Conservation (phyloP, 805 yeast genomes). For the Saccharomyces kudriavzevii region DNA sequence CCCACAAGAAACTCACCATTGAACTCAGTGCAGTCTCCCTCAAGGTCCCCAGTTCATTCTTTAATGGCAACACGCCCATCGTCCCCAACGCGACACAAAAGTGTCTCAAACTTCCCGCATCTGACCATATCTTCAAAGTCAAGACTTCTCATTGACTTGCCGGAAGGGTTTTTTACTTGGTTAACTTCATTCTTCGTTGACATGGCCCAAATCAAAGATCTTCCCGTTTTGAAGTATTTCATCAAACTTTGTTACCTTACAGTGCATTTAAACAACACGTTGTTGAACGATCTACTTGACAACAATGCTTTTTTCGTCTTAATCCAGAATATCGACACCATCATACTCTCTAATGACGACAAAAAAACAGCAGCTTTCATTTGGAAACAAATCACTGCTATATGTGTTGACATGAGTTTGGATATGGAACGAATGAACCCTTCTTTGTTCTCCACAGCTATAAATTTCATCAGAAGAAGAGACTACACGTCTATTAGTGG, state of each 20-base stretch:
- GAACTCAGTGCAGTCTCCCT: constrained; percentile 5
- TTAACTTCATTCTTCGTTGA: constrained; percentile 10
- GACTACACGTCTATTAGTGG: constrained; percentile 15
- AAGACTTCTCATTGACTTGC: constrained; percentile 4
- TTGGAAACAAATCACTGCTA: background rate
- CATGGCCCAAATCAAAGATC: constrained; percentile 8
- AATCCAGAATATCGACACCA: constrained; percentile 4
- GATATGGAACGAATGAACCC: background rate
- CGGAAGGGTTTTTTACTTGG: constrained; percentile 16
- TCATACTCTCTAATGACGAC: background rate
- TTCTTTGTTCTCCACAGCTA: background rate
- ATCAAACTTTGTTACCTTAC: constrained; percentile 22
- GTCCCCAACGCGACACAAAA: background rate
- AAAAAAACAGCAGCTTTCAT: background rate
- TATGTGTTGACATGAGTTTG: constrained; percentile 1
- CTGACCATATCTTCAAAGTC: background rate
- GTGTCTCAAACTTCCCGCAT: background rate
- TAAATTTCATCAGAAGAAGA: constrained; percentile 5
- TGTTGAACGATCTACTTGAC: constrained; percentile 10
- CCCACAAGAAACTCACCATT: constrained; percentile 5
- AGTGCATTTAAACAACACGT: constrained; percentile 13
- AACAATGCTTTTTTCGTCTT: constrained; percentile 11
- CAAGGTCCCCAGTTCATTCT: constrained; percentile 1
- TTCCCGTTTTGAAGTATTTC: constrained; percentile 26
- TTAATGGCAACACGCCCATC: background rate